Conservation (phyloP, 2,329 filamentous ascomycete genomes). For the Penicillium psychrosexuale region DNA sequence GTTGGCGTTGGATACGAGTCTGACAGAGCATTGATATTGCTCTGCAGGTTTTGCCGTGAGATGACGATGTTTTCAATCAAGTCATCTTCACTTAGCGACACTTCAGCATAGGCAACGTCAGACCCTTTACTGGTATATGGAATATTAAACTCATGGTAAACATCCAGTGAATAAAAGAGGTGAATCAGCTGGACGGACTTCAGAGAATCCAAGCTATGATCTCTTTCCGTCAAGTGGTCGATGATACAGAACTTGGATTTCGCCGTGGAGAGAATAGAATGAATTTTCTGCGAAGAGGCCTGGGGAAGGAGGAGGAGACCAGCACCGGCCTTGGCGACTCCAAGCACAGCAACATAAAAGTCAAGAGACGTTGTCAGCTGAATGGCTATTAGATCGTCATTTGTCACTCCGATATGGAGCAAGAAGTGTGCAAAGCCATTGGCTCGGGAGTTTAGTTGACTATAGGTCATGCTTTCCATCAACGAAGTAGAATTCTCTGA, state of each 20-base stretch:
- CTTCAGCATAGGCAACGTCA: constrained; percentile 71
- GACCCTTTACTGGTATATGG: constrained; percentile 28
- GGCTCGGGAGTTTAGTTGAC: constrained; percentile 59
- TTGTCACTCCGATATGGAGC: constrained; percentile 43
- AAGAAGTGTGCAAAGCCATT: constrained; percentile 64
- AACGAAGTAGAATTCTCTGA: constrained; percentile 25
- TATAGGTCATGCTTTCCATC: constrained; percentile 58
- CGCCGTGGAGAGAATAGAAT: constrained; percentile 62
- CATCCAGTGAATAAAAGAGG: constrained; percentile 12
- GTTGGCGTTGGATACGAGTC: constrained; percentile 60
- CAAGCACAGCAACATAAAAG: constrained; percentile 72
- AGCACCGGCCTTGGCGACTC: constrained; percentile 68
- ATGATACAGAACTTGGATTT: constrained; percentile 50
- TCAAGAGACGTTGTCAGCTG: constrained; percentile 72
- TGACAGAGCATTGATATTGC: constrained; percentile 67
- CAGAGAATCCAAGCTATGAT: constrained; percentile 1
- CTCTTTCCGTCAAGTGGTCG: constrained; percentile 1
- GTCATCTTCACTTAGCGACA: constrained; percentile 58
- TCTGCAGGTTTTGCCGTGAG: constrained; percentile 70
- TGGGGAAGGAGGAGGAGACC: constrained; percentile 77
- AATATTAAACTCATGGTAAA: constrained; percentile 14
- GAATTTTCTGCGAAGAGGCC: constrained; percentile 62
- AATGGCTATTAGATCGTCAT: constrained; percentile 65
- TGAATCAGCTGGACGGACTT: constrained; percentile 15
- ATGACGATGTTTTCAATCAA: constrained; percentile 70